Evolutionary conservation across 108 stramenopile species (phyloP).

Genomic region (Skeletonema costatum): DNA sequence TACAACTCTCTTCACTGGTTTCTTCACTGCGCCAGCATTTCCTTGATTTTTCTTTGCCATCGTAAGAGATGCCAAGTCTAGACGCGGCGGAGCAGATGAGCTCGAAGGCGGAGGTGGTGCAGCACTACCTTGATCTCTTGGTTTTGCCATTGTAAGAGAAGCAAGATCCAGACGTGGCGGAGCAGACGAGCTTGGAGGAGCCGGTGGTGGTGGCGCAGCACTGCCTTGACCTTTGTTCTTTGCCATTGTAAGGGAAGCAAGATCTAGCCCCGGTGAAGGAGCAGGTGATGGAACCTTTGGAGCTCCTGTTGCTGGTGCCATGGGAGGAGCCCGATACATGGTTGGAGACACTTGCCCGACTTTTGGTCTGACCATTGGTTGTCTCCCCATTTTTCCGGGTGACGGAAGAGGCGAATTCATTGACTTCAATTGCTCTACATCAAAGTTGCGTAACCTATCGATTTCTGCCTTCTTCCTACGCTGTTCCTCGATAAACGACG

Average conservation of each 20-base stretch:
- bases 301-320: conserved; percentile 3
- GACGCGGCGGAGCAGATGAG: not conserved
- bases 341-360: not conserved
- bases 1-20: conserved; percentile 27
- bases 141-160: conserved; percentile 1
- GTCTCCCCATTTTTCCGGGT: conserved; percentile 6
- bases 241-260: not conserved
- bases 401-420: conserved; percentile 46
- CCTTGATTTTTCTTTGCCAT: conserved; percentile 13
- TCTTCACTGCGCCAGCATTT: not conserved
- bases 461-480: conserved; percentile 47
- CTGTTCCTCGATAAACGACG: conserved; percentile 47
- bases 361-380: conserved; percentile 8
- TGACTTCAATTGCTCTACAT: conserved; percentile 35
- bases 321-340: conserved; percentile 11
- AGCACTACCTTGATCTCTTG: not conserved
- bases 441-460: conserved; percentile 29
- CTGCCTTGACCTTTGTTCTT: conserved; percentile 3
- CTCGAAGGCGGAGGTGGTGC: not conserved
- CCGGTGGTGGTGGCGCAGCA: not conserved
- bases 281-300: conserved; percentile 1
- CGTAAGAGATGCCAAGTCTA: conserved; percentile 9
- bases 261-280: conserved; percentile 4
- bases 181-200: not conserved
- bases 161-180: not conserved